These are phyloP conservation scores for Penicillium sp. DNA, from an alignment of 2,329 filamentous ascomycete genomes.

Conservation along the genomic window DNA sequence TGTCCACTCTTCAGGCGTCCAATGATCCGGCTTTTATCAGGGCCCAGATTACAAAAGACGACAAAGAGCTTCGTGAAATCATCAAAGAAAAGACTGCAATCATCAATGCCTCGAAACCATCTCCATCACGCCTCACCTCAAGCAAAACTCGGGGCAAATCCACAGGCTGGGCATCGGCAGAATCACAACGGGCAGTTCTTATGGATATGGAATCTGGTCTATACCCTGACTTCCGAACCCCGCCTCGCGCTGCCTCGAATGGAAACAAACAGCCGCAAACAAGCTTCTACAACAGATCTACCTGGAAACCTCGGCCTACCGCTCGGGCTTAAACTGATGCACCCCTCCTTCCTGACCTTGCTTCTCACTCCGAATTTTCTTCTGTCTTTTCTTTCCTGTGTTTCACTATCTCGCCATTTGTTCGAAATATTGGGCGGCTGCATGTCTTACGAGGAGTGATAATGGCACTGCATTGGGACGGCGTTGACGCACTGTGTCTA, in stretches of 20 bases:
- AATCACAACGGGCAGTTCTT: conserved; percentile 45
- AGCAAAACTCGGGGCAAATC: conserved; percentile 31
- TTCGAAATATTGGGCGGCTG: conserved; percentile 13
- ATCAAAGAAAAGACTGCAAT: conserved; percentile 58
- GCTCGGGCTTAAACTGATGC: conserved; percentile 25
- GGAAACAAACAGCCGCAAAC: conserved; percentile 34
- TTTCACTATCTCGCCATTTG: conserved; percentile 21
- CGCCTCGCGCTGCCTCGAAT: conserved; percentile 16
- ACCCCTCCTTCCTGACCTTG: conserved; percentile 6
- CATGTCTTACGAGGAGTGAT: conserved; percentile 16
- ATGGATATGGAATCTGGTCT: conserved; percentile 44
- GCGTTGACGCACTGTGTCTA: conserved; percentile 22
- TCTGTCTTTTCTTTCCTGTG: conserved; percentile 18
- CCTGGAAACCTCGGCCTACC: conserved; percentile 34
- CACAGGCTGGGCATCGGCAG: conserved; percentile 30
- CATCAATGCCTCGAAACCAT: conserved; percentile 16
- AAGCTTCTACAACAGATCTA: conserved; percentile 28
- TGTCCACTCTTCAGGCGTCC: conserved; percentile 64
- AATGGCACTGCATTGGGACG: conserved; percentile 31
- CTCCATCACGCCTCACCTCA: conserved; percentile 17
- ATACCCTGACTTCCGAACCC: conserved; percentile 31
- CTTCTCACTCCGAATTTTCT: conserved; percentile 9
- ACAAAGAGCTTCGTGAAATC: conserved; percentile 71
- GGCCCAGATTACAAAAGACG: conserved; percentile 76
- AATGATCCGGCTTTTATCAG: conserved; percentile 65